These are phyloP conservation scores for Lagenidium giganteum DNA, from an alignment of 352 stramenopile species.

Conservation along the genomic window DNA sequence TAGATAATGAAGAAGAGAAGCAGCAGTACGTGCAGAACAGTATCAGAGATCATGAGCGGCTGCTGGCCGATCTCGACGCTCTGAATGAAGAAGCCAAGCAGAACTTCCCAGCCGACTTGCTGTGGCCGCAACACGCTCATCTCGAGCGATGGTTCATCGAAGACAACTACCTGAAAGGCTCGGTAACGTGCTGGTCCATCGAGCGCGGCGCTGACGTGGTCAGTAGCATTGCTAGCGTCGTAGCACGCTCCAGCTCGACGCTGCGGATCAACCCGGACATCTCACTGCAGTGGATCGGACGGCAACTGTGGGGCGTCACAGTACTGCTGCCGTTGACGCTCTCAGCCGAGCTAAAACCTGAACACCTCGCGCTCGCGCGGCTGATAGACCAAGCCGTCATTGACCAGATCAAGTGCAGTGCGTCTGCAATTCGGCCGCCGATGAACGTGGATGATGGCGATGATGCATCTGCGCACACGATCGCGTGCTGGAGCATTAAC, in stretches of 20 bases:
- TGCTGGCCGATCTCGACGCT: slow-evolving; percentile 16
- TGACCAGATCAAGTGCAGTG: slow-evolving; percentile 13
- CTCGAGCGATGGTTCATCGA: slow-evolving; percentile 73
- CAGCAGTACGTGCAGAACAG: not conserved
- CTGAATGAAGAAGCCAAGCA: slow-evolving; percentile 21
- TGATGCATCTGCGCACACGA: not conserved
- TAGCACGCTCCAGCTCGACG: slow-evolving; percentile 9
- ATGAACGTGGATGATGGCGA: slow-evolving; percentile 2
- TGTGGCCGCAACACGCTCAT: slow-evolving; percentile 39
- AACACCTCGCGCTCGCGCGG: slow-evolving; percentile 58
- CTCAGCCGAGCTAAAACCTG: slow-evolving; percentile 48
- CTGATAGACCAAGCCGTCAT: slow-evolving; percentile 62
- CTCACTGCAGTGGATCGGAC: slow-evolving; percentile 72
- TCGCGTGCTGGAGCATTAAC: no score
- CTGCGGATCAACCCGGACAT: slow-evolving; percentile 58
- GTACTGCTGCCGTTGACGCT: slow-evolving; percentile 55
- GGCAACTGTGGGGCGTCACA: slow-evolving; percentile 65
- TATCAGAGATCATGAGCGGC: not conserved
- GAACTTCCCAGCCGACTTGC: slow-evolving; percentile 15
- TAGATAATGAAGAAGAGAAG: not conserved
- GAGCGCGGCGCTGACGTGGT: slow-evolving; percentile 60
- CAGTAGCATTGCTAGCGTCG: slow-evolving; percentile 42
- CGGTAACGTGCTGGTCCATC: slow-evolving; percentile 75
- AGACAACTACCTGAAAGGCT: slow-evolving; percentile 64
- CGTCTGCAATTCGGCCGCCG: no score